phyloP scores from a whole-genome alignment of 2,329 filamentous ascomycete species.

The Magnaporthales sp. region DNA sequence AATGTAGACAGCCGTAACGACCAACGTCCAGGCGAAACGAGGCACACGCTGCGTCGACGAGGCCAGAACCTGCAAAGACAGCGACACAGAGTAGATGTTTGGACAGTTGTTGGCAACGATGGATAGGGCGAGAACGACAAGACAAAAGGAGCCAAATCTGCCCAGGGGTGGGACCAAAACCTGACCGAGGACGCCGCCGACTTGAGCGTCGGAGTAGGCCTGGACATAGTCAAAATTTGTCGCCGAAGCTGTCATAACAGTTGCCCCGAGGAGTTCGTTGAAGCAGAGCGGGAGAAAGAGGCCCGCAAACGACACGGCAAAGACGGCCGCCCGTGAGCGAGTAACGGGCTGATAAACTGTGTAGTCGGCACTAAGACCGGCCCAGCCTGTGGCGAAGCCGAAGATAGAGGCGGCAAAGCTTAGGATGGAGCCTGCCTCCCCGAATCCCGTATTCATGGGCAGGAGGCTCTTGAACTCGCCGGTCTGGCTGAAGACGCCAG shows the following conservation, averaged over 20 bases:
- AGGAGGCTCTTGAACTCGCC: constrained; percentile 34
- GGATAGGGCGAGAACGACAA: constrained; percentile 34
- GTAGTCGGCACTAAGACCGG: constrained; percentile 47
- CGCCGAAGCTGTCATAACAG: constrained; percentile 55
- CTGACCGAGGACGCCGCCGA: constrained; percentile 36
- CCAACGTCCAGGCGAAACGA: constrained; percentile 47
- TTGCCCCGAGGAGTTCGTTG: constrained; percentile 64
- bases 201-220: constrained; percentile 25
- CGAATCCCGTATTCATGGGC: constrained; percentile 43
- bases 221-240: constrained; percentile 45
- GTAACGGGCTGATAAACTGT: constrained; percentile 43
- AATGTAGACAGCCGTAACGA: constrained; percentile 51
- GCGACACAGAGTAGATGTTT: constrained; percentile 29
- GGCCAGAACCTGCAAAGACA: constrained; percentile 43
- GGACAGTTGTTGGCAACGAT: constrained; percentile 35
- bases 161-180: constrained; percentile 33
- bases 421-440: constrained; percentile 46
- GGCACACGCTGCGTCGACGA: constrained; percentile 41
- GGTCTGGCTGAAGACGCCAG: constrained; percentile 28
- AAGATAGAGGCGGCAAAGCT: constrained; percentile 59
- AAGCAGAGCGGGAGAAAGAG: constrained; percentile 65
- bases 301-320: constrained; percentile 53
- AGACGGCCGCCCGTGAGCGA: constrained; percentile 47
- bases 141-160: constrained; percentile 37
- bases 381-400: constrained; percentile 63